Base-by-base conservation (phyloP, 1,139 yeast genomes). In the Candida pseudoviswanathii region DNA sequence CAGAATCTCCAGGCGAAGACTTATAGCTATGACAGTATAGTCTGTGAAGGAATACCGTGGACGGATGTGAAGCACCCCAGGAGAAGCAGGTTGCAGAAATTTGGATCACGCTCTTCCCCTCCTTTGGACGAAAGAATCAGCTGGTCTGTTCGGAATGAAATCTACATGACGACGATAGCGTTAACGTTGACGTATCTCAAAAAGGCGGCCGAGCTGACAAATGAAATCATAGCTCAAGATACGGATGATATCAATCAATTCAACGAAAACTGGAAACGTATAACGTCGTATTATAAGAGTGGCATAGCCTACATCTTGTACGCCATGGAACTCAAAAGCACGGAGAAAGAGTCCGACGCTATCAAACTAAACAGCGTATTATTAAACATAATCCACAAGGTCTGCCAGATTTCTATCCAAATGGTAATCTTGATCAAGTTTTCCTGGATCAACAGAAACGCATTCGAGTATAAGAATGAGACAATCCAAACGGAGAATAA, bases 391-490 rank as follows among this genome's bases (percentile, higher is more conserved):
- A 47, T 73, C 3, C 60, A 58, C 22, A 71, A 68, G 46, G 58
- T 73, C 1, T 60, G 66, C 43, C 63, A 63, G 39, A 59, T 71
- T 5, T 65, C 73, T 44, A 67, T 70, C 36, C 81, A 76, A 54
- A 67, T 75, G 68, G 68, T 78, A 1, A 71, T 73, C 5, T 59
- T 76, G 33, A 65, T 72, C 25, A 76, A 74, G 53, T 70, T 70
- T 22, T 67, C 75, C 2, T 73, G 78, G 78, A 49, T 68, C 16
- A 74, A 71, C 53, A 56, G 80, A 43, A 60, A 60, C 43, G 55
- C 63, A n/a, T 69, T 62, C 47, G 60, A 65, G 43, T 34, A 25
- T n/a, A 56, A 54, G 21, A 57, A 58, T 5, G 75, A 71, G 46
- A 48, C 68, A 1, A 65, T 71, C 39, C 58, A 59, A 8, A 63